Evolutionary conservation across 805 yeast species (phyloP), one percentile per base, ranked within the genome.

Genomic region (Zygoascus tannicola): DNA sequence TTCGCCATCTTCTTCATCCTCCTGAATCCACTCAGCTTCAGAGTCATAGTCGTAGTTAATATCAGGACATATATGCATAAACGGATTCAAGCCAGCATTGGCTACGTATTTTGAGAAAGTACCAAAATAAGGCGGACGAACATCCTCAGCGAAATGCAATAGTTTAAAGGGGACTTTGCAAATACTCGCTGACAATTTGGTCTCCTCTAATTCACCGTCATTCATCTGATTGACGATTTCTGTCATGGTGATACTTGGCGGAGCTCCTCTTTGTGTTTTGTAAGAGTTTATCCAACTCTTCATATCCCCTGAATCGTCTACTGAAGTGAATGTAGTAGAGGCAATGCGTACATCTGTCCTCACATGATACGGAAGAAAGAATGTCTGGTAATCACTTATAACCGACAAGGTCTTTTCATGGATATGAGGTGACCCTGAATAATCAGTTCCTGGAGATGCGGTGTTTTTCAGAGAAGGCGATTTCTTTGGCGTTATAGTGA

Each of bases 11-110:
- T 68, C 78, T 22, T 69, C 78, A 28, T 70, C 80, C 32, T 68
- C 75, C 43, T 70, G 69, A 10, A 65, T 73, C 73, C 77, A 76
- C 49, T 77, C 82, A 34, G 67, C 64, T 48, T 76, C 81, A 7
- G 76, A 68, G 36, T 73, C 75, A 41, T 67, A 71, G 14, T 67
- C 74, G 53, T 72, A 74, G 40, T 75, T 66, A 49, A 71, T 49
- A 15, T 58, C 59, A 1, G 63, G 52, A 4, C 26, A 20, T 15
- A 36, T 42, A 36, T 39, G 49, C 19, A 14, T 47, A 16, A 41
- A 45, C 2, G 64, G 61, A 8, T 48, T 44, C 2, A 49, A 40
- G 2, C 58, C 53, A 16, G 59, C 47, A 22, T 22, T 16, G 18
- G 35, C 23, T 14, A 38, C 32, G 21, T 40, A 42, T 44, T 59